Evolutionary conservation across 2,329 filamentous ascomycete genomes (phyloP), one percentile per base, ranked within the genome.

Genomic region (Arthrobotrys sinensis): DNA sequence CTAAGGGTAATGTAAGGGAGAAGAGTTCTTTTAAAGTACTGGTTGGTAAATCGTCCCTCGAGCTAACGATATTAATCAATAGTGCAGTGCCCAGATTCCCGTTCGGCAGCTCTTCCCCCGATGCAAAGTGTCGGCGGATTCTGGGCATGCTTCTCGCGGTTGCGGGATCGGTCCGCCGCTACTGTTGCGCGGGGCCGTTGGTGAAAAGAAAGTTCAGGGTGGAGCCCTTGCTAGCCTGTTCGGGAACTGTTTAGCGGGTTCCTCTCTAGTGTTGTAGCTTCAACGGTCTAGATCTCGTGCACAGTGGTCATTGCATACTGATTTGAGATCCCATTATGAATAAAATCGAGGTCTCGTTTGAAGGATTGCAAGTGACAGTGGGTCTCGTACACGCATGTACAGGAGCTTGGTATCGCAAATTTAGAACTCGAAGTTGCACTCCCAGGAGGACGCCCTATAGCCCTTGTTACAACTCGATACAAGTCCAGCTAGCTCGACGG

Each of bases 91-190:
- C 73, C 73, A 60, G 57, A 24, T 21, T 69, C 55, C 43, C 64
- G 48, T 50, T 32, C 66, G 62, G 70, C 65, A 40, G 21, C 46
- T 32, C 38, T 34, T 64, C 34, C 67, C 46, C 60, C 60, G 69
- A 66, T 66, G 60, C 50, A 66, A 38, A 52, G 14, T 38, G 48
- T 53, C 53, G 34, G 48, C 16, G 21, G 38, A 50, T 55, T 71
- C 38, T 14, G 24, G 24, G 21, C 12, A 16, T 43, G 24, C 55
- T 69, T 68, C 60, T 69, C 38, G 64, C 64, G 72, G 65, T 70
- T 77, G 66, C 73, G 66, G 73, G 73, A 77, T 71, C 73, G 73
- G 73, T 77, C 73, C 73, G 73, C 50, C 55, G 64, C 52, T 57
- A 50, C 28, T 60, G 19, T n/a, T 55, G 66, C 71, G 28, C 43